Evolutionary conservation across 257 asterid genomes (phyloP), one percentile per base, ranked within the genome.

Genomic region (Rubia yunnanensis): DNA sequence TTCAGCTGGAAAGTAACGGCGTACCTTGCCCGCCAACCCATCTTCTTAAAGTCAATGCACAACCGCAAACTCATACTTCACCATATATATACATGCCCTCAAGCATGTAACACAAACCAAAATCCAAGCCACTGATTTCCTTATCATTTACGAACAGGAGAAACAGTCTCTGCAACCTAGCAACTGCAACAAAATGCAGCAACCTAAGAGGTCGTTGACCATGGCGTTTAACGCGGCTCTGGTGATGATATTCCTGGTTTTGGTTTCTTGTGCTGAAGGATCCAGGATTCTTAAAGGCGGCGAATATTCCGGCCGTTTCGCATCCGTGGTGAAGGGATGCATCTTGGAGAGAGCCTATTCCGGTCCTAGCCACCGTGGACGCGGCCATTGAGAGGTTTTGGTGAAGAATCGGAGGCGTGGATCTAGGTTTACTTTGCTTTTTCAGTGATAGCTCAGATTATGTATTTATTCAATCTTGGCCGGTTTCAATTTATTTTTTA

Each of bases 291-390:
- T 76, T 0, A 52, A 67, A 13, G 66, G 72, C 7, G 34, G 1
- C 10, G 56, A 50, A 1, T 5, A 49, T 22, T 50, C 56, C 57
- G n/a, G 57, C 5, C 34, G 31, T 27, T 32, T 62, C 11, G 28
- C 56, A 7, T 48, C 71, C 11, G 38, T 17, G 49, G 18, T 67
- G 28, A 53, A 57, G 38, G 69, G 39, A 28, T 65, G 1, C 52
- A 24, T 68, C 20, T 36, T 44, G n/a, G 65, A 63, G 28, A 70
- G 62, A 59, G 81, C 78, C 31, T 79, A 79, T 66, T 70, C 81
- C 3, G 84, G 84, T 14, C 84, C 84, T 15, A 79, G 78, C 28
- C 78, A 13, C 53, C 70, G 80, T 5, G 83, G 83, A 36, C 60
- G 63, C 26, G 83, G 83, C 38, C 83, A 79, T 3, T 59, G 44